These are phyloP conservation scores for Fusarium cicatricum DNA, from an alignment of 2,329 filamentous ascomycete species.

Conservation along the genomic window DNA sequence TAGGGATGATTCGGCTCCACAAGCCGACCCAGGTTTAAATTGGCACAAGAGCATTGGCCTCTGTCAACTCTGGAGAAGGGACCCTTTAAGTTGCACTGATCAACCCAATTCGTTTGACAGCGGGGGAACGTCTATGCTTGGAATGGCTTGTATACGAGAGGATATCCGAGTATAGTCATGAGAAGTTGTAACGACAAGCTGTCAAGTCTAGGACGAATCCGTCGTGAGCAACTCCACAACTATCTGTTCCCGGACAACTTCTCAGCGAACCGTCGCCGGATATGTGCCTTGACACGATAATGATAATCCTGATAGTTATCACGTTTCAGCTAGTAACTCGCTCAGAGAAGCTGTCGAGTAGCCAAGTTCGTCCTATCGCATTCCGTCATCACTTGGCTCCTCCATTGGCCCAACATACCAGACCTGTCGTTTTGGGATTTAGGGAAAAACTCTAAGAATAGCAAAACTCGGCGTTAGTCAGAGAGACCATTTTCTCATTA, in stretches of 20 bases:
- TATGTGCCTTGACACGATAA: not conserved
- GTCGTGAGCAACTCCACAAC: no score
- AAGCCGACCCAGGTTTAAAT: constrained; percentile 15
- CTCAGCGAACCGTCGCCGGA: no score
- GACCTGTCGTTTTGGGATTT: not conserved
- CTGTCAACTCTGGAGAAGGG: not conserved
- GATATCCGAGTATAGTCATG: no score
- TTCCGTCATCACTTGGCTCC: not conserved
- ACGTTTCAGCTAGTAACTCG: no score
- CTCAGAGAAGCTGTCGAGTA: not conserved
- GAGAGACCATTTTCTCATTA: not conserved
- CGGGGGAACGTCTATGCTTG: not conserved
- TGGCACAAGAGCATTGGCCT: constrained; percentile 2
- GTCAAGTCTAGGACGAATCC: no score
- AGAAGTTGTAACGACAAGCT: no score
- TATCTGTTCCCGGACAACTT: no score
- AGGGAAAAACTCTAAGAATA: constrained; percentile 3
- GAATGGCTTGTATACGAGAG: no score
- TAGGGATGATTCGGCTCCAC: constrained; percentile 16
- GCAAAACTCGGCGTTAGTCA: not conserved
- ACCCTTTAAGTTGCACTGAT: constrained; percentile 16
- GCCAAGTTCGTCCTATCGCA: constrained; percentile 17
- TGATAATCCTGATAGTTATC: not conserved
- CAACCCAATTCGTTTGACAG: not conserved
- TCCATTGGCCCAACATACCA: constrained; percentile 1